Evolutionary conservation across 2,329 filamentous ascomycete species (phyloP), one percentile per base, ranked within the genome.

Genomic region (Coniochaeta prunicola): DNA sequence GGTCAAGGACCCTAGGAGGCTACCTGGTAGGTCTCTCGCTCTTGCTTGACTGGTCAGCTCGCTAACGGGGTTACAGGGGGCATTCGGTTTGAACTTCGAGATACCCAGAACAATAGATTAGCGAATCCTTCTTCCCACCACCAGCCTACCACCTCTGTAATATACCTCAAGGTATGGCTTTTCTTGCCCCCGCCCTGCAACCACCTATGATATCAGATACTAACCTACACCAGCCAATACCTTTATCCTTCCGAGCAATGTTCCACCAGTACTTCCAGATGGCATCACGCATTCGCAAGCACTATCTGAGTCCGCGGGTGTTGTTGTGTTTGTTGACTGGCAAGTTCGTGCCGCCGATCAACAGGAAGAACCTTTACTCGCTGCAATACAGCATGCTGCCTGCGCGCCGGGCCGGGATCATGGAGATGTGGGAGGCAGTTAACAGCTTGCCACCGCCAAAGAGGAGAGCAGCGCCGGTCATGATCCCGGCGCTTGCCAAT

Each of bases 381-480:
- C 79, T 99, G 67, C 94, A 99, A 75, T 99, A 99, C 74, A 96
- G 91, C 76, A 97, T 97, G 91, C 80, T 99, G 42, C 96, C 96
- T 0, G 89, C 90, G 8, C 83, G 84, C 58, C 80, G 96, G 50
- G 89, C 91, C 0, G 86, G 88, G 2, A 89, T 97, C 59, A 79
- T 83, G 66, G 92, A 97, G 69, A 88, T 97, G 71, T 99, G 96
- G 94, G 79, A 82, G 48, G 82, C 84, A 40, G 75, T 94, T 58
- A 88, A 83, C 61, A 75, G 74, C 31, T 68, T 81, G 54, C 67
- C 74, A 31, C 75, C 76, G 8, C 70, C 71, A 8, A 74, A 64
- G 75, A 82, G 75, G 60, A 76, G 76, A 63, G 71, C 73, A 4
- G 71, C 77, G 45, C 63, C 61, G n/a, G 55, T 50, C 2, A 56